These are phyloP conservation scores for Pichia cephalocereana DNA, from an alignment of 805 yeast species.

Conservation along the genomic window DNA sequence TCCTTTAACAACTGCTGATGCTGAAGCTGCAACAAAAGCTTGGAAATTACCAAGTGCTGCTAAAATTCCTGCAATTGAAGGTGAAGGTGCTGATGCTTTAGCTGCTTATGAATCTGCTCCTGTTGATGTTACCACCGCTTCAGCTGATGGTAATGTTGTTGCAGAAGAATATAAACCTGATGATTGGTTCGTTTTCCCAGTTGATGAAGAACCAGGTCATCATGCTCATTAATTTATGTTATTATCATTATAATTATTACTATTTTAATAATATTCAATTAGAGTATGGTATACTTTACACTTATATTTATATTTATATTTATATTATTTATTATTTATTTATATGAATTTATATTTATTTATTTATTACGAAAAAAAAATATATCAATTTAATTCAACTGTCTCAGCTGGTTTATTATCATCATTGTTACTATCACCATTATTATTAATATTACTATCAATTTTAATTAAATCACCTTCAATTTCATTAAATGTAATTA, in stretches of 20 bases:
- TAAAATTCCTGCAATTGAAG: conserved; percentile 60
- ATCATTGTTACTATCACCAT: too few species aligned
- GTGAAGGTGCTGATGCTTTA: conserved; percentile 55
- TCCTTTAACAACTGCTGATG: conserved; percentile 60
- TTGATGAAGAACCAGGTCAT: conserved; percentile 39
- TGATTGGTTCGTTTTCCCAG: conserved; percentile 78
- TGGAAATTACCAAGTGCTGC: conserved; percentile 83
- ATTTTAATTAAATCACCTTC: conserved; percentile 3
- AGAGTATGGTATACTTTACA: too few species aligned
- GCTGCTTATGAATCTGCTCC: conserved; percentile 57
- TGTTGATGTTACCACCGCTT: conserved; percentile 60
- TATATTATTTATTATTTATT: too few species aligned
- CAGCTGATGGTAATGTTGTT: conserved; percentile 33
- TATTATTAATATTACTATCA: neutral
- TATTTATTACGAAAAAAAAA: neutral
- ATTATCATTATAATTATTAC: neutral
- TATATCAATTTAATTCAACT: too few species aligned
- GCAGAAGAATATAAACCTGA: conserved; percentile 41
- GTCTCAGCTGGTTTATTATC: too few species aligned
- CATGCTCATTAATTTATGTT: conserved; percentile 15
- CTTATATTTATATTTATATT: too few species aligned
- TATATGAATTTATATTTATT: neutral
- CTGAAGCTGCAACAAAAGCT: conserved; percentile 69
- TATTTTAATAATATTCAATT: too few species aligned
- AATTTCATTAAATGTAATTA: conserved; percentile 7